A percentile compares a stretch with the other conserved stretches of the same genome.
phyloP scores from a whole-genome alignment of 176 grass and related monocot genomes.

The Otatea glauca region DNA sequence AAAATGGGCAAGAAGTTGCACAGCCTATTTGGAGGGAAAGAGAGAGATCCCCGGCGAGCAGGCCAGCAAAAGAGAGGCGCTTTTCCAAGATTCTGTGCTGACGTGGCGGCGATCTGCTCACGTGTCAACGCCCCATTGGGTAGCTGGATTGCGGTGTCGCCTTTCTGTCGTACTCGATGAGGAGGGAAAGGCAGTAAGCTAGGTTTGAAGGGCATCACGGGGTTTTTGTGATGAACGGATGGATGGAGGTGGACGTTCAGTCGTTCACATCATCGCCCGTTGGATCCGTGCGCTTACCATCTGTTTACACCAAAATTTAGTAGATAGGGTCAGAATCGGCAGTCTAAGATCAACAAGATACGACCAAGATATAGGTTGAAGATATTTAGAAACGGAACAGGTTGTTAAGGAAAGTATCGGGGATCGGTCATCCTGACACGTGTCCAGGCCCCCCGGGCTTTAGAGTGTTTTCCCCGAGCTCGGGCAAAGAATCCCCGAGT shows the following conservation, averaged over 20 bases:
- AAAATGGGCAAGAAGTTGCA: conserved; percentile 6
- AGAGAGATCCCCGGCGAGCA: conserved; percentile 29
- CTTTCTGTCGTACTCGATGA: conserved; percentile 13
- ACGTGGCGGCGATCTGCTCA: conserved; percentile 24
- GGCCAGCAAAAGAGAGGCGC: neutral
- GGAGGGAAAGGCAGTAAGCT: neutral
- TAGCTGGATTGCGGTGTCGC: conserved; percentile 54
- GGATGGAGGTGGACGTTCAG: neutral
- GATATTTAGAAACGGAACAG: too few species aligned
- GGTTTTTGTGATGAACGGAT: conserved; percentile 41
- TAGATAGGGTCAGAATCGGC: too few species aligned
- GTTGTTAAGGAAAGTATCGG: too few species aligned
- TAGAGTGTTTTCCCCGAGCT: too few species aligned
- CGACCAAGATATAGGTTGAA: too few species aligned
- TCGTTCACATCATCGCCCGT: conserved; percentile 13
- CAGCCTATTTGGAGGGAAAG: conserved; percentile 49
- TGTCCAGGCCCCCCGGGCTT: too few species aligned
- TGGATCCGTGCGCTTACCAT: neutral
- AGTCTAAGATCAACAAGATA: too few species aligned
- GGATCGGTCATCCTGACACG: too few species aligned
- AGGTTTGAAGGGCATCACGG: conserved; percentile 53
- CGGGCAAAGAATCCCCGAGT: too few species aligned
- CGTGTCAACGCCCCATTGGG: conserved; percentile 37
- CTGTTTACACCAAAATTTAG: too few species aligned
- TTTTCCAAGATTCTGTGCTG: conserved; percentile 42